Base-by-base conservation (phyloP, 805 yeast genomes). In the Candida multigemmis region DNA sequence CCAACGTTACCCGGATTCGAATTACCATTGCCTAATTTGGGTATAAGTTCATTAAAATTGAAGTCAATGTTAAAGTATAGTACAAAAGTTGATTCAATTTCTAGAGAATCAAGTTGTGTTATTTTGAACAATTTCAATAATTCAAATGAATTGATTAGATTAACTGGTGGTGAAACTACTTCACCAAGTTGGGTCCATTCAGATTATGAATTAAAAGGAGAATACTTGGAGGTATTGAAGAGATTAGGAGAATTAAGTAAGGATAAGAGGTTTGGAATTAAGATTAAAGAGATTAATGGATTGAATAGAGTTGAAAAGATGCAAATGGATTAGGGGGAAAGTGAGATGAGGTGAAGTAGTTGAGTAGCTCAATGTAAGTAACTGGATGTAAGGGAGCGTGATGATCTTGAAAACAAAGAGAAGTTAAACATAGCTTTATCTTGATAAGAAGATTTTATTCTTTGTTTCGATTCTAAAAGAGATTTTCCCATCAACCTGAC, bases 111-210 rank as follows among this genome's bases (percentile, higher is more conserved):
- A 35, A 61, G 82, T 23, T 86, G 97, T 4, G 72, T 91, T 26
- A 43, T 60, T 3, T 53, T 59, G 13, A 53, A 64, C 24, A 52
- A 58, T 5, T 42, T 46, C 31, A 50, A 60, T 33, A 44, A 50
- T 21, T n/a, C n/a, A n/a, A 60, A 60, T 25, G 91, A 82, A 50
- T 59, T 81, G 11, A 53, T 87, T 31, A 71, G 94, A 49, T 65
- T 89, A 37, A 73, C 89, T 15, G 96, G 96, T 24, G 94, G 94
- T 20, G 65, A 68, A 41, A 65, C 77, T 14, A 67, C 76, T 28
- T 67, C 70, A 33, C 87, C 96, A 41, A 73, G 84, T 40, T 91
- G 94, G 91, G 79, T 82, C 23, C 96, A 87, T 49, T 83, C 95
- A 15, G 60, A 70, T 22, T 76, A 63, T 56, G 77, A 77, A 51